Evolutionary conservation across 495 filamentous ascomycete genomes (phyloP).

Genomic region (Xylaria acuta): DNA sequence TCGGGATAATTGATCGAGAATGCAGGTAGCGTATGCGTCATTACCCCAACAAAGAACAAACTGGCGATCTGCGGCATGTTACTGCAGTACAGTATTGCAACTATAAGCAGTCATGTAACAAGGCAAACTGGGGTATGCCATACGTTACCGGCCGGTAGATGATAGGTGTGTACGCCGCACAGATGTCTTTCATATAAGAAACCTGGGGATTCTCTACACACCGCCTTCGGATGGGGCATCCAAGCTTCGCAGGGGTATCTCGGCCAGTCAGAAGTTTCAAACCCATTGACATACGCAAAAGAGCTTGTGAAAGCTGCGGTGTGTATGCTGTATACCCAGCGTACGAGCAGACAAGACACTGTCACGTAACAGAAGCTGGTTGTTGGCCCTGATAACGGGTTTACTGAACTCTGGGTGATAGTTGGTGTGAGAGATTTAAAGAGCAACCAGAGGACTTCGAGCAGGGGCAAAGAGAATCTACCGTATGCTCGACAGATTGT

Average conservation of each 20-base stretch:
- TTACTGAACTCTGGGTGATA: not conserved
- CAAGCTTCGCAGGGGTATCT: not conserved
- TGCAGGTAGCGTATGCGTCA: slow-evolving; percentile 1
- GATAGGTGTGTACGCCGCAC: not conserved
- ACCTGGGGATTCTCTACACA: not conserved
- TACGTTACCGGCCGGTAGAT: not conserved
- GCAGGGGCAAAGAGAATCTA: not conserved
- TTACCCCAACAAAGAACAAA: slow-evolving; percentile 4
- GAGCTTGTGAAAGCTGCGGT: slow-evolving; percentile 14
- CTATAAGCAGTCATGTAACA: slow-evolving; percentile 7
- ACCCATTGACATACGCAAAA: not conserved
- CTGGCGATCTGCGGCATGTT: slow-evolving; percentile 8
- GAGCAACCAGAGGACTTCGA: not conserved
- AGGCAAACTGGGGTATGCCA: not conserved
- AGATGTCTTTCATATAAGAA: not conserved
- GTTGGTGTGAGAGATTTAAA: not conserved
- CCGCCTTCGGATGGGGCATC: slow-evolving; percentile 11
- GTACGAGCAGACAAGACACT: not conserved
- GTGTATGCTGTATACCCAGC: not conserved
- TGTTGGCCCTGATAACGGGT: not conserved
- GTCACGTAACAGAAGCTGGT: not conserved
- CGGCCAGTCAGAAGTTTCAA: slow-evolving; percentile 7
- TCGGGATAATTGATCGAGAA: not conserved
- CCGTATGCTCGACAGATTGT: not conserved
- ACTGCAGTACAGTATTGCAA: slow-evolving; percentile 13